A percentile compares a stretch with the other conserved stretches of the same genome.
phyloP scores from a whole-genome alignment of 208 protist genomes.

The Leishmania gerbilli region DNA sequence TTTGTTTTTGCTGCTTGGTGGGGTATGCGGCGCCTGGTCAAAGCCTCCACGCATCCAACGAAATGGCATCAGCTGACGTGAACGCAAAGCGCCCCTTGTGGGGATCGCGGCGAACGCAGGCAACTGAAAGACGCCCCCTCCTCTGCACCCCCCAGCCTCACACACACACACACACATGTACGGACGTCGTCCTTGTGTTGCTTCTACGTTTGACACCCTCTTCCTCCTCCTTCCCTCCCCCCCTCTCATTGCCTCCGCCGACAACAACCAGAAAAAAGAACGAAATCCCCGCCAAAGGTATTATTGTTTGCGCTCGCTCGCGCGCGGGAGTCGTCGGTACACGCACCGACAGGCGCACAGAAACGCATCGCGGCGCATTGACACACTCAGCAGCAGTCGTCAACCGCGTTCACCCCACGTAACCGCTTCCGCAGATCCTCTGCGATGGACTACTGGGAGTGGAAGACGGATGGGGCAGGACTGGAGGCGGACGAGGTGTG shows the following conservation, averaged over 20 bases:
- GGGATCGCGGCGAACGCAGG: not conserved
- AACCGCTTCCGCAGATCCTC: not conserved
- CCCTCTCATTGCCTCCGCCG: not conserved
- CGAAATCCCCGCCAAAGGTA: no score
- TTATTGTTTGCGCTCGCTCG: not conserved
- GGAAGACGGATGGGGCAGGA: constrained; percentile 26
- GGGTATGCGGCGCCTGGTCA: not conserved
- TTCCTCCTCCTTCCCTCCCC: no score
- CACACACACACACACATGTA: no score
- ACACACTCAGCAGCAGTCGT: not conserved
- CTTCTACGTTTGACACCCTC: no score
- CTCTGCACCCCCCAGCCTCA: no score
- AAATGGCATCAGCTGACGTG: not conserved
- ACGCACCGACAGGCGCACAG: not conserved
- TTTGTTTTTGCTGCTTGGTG: not conserved
- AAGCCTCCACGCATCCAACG: not conserved
- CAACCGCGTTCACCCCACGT: not conserved
- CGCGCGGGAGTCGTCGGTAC: not conserved
- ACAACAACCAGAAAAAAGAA: not conserved
- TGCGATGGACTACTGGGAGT: constrained; percentile 64
- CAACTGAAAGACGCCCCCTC: not conserved
- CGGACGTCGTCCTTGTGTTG: no score
- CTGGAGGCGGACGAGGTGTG: constrained; percentile 56
- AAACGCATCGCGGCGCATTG: not conserved
- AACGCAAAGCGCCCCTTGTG: not conserved